These are phyloP conservation scores for Pichia cactophila DNA, from an alignment of 1,139 yeast genomes.

Conservation along the genomic window DNA sequence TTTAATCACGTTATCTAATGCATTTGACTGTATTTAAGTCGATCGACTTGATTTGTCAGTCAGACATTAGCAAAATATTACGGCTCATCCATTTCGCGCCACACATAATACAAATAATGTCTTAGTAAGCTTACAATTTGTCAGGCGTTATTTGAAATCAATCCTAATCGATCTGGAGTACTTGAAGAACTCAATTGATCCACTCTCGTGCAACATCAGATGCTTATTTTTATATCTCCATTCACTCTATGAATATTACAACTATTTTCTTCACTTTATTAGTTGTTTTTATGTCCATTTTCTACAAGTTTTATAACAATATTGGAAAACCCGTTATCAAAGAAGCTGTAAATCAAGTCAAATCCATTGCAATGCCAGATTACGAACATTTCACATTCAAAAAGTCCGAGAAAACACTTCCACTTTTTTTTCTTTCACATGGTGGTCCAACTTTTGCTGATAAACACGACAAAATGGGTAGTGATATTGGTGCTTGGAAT, in stretches of 20 bases:
- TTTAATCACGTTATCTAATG: not conserved
- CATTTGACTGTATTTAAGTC: not conserved
- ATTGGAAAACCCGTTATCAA: conserved; percentile 6
- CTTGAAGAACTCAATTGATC: too few species aligned
- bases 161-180: too few species aligned
- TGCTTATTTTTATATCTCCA: not conserved
- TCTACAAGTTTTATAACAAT: conserved; percentile 11
- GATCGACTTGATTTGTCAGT: not conserved
- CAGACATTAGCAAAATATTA: not conserved
- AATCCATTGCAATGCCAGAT: conserved; percentile 11
- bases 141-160: not conserved
- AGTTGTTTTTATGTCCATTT: conserved; percentile 13
- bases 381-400: conserved; percentile 17
- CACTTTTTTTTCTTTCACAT: conserved; percentile 63
- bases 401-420: conserved; percentile 28
- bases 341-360: conserved; percentile 7
- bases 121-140: not conserved
- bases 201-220: not conserved
- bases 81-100: not conserved
- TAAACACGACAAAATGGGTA: conserved; percentile 38
- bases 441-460: conserved; percentile 70
- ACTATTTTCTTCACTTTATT: conserved; percentile 7
- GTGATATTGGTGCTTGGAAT: conserved; percentile 55
- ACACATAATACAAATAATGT: not conserved
- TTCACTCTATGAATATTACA: not conserved